Evolutionary conservation across 2,329 filamentous ascomycete genomes (phyloP), one percentile per base, ranked within the genome.

Genomic region (Fusarium sp.): DNA sequence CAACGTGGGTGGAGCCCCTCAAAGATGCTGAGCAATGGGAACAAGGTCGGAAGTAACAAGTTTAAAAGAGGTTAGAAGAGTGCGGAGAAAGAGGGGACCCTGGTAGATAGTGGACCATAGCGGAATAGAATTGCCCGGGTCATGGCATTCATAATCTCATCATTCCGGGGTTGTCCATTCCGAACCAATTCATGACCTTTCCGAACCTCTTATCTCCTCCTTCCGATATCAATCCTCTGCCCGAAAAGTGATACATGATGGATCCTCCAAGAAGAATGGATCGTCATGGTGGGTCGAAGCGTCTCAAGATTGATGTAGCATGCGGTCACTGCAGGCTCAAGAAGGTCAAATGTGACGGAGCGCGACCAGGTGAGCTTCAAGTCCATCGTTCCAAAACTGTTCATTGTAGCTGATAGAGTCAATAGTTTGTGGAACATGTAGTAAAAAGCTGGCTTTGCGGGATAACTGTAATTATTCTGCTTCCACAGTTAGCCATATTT

Each of bases 281-380:
- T 18, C 40, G 40, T 16, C 29, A 62, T 27, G 59, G 69, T 67
- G 67, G 69, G 44, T 58, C 66, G 1, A 84, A 83, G 64, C 76
- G 82, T n/a, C 77, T 82, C 56, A 84, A 83, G 64, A 82, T 84
- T 25, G 77, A 82, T 32, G 75, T 83, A 12, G 82, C 82, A 5
- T 84, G 82, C 62, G 78, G 83, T 51, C 78, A 78, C 8, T 84
- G 82, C 62, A 78, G 82, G 13, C 66, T 69, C 7, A 79, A 79
- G 57, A 84, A 84, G 69, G 76, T 83, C 46, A 80, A 81, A 49
- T 84, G 82, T 43, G 82, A 84, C 59, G 82, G 82, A 40, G 71
- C 74, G 16, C 78, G 81, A 34, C 80, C 80, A 62, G 75, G 80
- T 81, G 32, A 75, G 71, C 32, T 22, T 8, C 15, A 3, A 38